Percentiles rank a stretch among this genome's conserved stretches.
These are phyloP conservation scores for Xylaria castorea DNA, from an alignment of 495 filamentous ascomycete species.

Conservation along the genomic window DNA sequence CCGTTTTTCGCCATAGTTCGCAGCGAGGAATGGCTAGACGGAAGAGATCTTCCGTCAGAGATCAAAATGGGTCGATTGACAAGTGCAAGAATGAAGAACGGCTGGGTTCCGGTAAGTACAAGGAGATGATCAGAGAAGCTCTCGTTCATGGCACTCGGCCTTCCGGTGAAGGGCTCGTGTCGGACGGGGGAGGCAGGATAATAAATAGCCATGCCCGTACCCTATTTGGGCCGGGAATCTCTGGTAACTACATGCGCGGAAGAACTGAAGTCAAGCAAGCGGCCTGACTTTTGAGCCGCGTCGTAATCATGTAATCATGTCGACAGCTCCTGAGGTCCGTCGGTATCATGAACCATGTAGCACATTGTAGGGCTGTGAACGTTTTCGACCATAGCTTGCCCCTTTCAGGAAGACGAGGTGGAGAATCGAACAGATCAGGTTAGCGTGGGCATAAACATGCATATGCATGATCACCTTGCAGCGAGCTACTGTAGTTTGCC, in stretches of 20 bases:
- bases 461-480: slow-evolving; percentile 12
- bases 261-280: not conserved
- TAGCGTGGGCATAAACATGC: not conserved
- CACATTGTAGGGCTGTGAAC: not conserved
- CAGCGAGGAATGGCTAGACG: not conserved
- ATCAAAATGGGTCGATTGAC: not conserved
- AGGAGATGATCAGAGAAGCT: not conserved
- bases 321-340: not conserved
- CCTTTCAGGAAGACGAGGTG: not conserved
- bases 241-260: not conserved
- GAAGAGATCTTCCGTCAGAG: not conserved
- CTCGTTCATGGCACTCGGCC: not conserved
- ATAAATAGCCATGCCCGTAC: not conserved
- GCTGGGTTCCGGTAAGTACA: not conserved
- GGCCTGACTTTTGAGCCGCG: slow-evolving; percentile 9
- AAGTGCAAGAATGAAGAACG: not conserved
- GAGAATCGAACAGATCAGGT: not conserved
- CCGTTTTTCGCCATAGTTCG: not conserved
- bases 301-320: not conserved
- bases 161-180: not conserved
- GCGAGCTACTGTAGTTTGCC: not conserved
- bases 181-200: not conserved
- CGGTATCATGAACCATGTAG: not conserved
- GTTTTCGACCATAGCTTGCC: not conserved
- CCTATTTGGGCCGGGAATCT: not conserved